Evolutionary conservation across 345 rosid genomes (phyloP).

Genomic region (Heritiera littoralis): DNA sequence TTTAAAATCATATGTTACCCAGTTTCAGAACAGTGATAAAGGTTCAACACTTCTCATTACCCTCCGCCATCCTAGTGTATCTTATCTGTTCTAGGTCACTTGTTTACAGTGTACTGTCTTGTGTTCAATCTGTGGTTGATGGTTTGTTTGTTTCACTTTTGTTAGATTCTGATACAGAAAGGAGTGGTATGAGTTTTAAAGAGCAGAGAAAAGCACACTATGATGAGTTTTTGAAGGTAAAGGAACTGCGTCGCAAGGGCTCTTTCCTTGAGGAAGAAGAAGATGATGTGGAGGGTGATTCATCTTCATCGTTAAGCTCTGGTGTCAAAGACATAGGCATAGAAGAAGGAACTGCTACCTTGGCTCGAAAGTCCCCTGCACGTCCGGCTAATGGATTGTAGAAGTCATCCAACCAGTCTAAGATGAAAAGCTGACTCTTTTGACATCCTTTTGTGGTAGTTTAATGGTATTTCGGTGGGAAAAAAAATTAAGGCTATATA

Average conservation of each 20-base stretch:
- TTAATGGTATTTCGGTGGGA: conserved; percentile 10
- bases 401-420: neutral
- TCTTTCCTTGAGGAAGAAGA: conserved; percentile 70
- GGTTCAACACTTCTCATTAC: conserved; percentile 3
- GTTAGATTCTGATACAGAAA: conserved; percentile 47
- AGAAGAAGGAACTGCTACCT: conserved; percentile 36
- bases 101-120: neutral
- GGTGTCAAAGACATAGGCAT: conserved; percentile 49
- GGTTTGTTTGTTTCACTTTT: neutral
- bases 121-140: conserved; percentile 7
- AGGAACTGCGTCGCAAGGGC: conserved; percentile 68
- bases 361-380: conserved; percentile 30
- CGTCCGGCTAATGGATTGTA: conserved; percentile 37
- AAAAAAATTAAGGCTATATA: neutral
- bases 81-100: neutral
- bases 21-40: neutral
- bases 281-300: conserved; percentile 43
- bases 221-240: conserved; percentile 79
- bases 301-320: conserved; percentile 44
- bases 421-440: conserved; percentile 13
- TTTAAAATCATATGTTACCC: neutral
- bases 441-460: neutral
- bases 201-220: conserved; percentile 88
- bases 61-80: neutral
- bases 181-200: conserved; percentile 50